Evolutionary conservation across 176 grass and related monocot species (phyloP).

Genomic region (Triticum aestivum): IWGSC_CS_RefSeq_v2.1 NC_057796.1:10160409-10160908

Average conservation of each 20-base stretch:
- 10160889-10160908: conserved; percentile 58
- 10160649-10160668: conserved; percentile 49
- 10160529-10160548: conserved; percentile 28
- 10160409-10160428: conserved; percentile 77
- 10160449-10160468: conserved; percentile 68
- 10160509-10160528: conserved; percentile 2
- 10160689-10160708: conserved; percentile 30
- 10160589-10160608: conserved; percentile 66
- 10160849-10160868: conserved; percentile 57
- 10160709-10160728: conserved; percentile 48
- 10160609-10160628: conserved; percentile 50
- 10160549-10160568: conserved; percentile 27
- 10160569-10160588: conserved; percentile 49
- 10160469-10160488: conserved; percentile 52
- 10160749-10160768: conserved; percentile 51
- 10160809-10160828: conserved; percentile 51
- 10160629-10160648: conserved; percentile 69
- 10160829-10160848: conserved; percentile 51
- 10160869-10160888: conserved; percentile 57
- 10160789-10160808: conserved; percentile 52
- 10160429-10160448: conserved; percentile 92
- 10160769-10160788: conserved; percentile 68
- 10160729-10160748: conserved; percentile 77
- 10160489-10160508: conserved; percentile 41
- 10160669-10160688: conserved; percentile 41